phyloP scores from a whole-genome alignment of 306 rosid species.

The Fagus sylvatica region DNA sequence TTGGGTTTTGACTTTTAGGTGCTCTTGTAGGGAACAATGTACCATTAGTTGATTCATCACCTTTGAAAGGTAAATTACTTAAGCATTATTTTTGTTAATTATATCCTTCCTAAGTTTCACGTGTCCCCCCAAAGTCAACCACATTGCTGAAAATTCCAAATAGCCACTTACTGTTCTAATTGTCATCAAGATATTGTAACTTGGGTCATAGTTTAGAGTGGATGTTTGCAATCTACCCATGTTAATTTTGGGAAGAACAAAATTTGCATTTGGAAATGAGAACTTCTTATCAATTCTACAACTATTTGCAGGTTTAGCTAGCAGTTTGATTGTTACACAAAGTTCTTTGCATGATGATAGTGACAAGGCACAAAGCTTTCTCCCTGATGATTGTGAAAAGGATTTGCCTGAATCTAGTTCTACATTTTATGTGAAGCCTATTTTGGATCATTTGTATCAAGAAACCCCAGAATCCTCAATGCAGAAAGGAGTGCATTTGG shows the following conservation, averaged over 20 bases:
- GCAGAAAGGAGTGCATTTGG: slow-evolving; percentile 31
- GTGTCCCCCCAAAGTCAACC: accelerated
- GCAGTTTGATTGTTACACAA: slow-evolving; percentile 23
- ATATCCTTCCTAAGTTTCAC: no score
- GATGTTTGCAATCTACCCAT: no score
- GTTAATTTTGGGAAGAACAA: neutral
- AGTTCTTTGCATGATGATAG: slow-evolving; percentile 35
- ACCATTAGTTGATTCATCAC: slow-evolving; percentile 20
- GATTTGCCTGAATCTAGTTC: slow-evolving; percentile 26
- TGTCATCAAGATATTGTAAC: no score
- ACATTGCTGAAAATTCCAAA: no score
- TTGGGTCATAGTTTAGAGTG: no score
- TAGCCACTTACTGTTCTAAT: no score
- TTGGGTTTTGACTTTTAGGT: slow-evolving; percentile 23
- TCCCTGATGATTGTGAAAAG: slow-evolving; percentile 16
- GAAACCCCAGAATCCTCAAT: slow-evolving; percentile 28
- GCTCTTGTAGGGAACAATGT: slow-evolving; percentile 20
- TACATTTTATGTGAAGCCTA: slow-evolving; percentile 34
- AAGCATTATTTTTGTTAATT: neutral
- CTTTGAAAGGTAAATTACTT: slow-evolving; percentile 23
- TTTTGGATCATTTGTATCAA: slow-evolving; percentile 25
- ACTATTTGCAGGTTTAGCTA: slow-evolving; percentile 31
- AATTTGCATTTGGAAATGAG: neutral
- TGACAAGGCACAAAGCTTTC: slow-evolving; percentile 12
- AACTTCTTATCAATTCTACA: slow-evolving; percentile 2